These are phyloP conservation scores for Phaffomyces antillensis DNA, from an alignment of 805 yeast genomes.

Conservation along the genomic window DNA sequence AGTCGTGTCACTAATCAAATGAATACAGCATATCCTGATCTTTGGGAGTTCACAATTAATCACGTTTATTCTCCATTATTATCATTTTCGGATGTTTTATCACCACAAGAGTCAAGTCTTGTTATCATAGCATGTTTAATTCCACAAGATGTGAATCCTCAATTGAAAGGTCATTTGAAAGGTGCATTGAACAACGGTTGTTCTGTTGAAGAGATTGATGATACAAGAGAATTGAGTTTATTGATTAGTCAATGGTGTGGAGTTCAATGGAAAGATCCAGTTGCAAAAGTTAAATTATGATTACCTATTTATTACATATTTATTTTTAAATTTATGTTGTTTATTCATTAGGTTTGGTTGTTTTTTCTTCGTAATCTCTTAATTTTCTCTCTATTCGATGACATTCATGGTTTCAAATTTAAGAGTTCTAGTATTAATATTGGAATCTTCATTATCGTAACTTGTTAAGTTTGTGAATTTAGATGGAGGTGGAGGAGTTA, in stretches of 20 bases:
- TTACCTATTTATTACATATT: background rate
- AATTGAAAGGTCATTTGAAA: constrained; percentile 80
- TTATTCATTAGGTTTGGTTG: background rate
- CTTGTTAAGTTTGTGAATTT: constrained; percentile 2
- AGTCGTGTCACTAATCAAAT: constrained; percentile 60
- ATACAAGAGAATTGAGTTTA: constrained; percentile 55
- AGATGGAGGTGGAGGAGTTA: constrained; percentile 14
- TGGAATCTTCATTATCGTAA: constrained; percentile 2
- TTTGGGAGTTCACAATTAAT: constrained; percentile 64
- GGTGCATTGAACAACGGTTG: constrained; percentile 84
- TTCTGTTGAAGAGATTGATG: constrained; percentile 51
- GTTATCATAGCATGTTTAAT: constrained; percentile 73
- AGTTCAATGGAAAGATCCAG: constrained; percentile 44
- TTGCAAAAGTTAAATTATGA: constrained; percentile 22
- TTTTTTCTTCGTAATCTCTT: background rate
- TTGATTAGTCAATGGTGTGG: constrained; percentile 72
- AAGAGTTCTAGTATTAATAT: background rate
- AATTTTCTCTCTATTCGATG: constrained; percentile 2
- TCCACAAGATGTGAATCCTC: constrained; percentile 93
- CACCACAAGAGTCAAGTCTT: constrained; percentile 65
- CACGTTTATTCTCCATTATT: constrained; percentile 75
- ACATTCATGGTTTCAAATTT: constrained; percentile 13
- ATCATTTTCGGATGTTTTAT: constrained; percentile 56
- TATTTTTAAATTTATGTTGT: no score
- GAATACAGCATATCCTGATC: constrained; percentile 74